These are phyloP conservation scores for Penicillium riverlandense DNA, from an alignment of 495 filamentous ascomycete genomes.

Conservation along the genomic window DNA sequence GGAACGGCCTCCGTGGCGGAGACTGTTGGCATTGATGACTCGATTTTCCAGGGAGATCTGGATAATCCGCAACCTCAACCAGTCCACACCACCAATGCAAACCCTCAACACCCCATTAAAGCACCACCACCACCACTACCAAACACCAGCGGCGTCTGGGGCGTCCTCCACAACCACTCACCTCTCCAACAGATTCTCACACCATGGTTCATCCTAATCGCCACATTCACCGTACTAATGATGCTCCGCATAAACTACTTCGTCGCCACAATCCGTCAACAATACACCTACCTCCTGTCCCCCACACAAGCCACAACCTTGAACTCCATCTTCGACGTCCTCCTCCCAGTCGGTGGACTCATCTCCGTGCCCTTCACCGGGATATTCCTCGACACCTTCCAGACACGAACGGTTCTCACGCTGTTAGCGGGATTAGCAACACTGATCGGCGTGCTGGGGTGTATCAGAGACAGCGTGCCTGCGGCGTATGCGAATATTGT, in stretches of 20 bases:
- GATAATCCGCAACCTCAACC: not conserved
- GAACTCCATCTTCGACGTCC: slow-evolving; percentile 84
- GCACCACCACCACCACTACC: not conserved
- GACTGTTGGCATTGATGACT: slow-evolving; percentile 2
- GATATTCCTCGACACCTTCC: slow-evolving; percentile 66
- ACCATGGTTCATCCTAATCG: slow-evolving; percentile 84
- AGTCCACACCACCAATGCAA: slow-evolving; percentile 2
- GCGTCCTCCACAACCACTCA: slow-evolving; percentile 71
- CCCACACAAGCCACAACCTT: slow-evolving; percentile 53
- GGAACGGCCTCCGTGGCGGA: slow-evolving; percentile 23
- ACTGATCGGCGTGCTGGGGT: slow-evolving; percentile 69
- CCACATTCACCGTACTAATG: slow-evolving; percentile 79
- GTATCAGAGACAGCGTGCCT: slow-evolving; percentile 55
- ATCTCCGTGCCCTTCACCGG: slow-evolving; percentile 85
- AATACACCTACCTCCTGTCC: slow-evolving; percentile 75
- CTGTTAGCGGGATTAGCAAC: slow-evolving; percentile 69
- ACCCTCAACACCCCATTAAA: slow-evolving; percentile 1
- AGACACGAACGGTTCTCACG: slow-evolving; percentile 66
- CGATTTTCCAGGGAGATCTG: slow-evolving; percentile 5
- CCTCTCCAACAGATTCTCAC: slow-evolving; percentile 68
- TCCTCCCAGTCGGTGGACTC: slow-evolving; percentile 81
- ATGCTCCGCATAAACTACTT: slow-evolving; percentile 98
- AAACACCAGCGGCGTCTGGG: slow-evolving; percentile 71
- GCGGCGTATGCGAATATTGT: slow-evolving; percentile 73
- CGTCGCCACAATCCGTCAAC: slow-evolving; percentile 79